Percentiles rank a stretch among this genome's conserved stretches.
Evolutionary conservation across 2,329 filamentous ascomycete species (phyloP).

Genomic region (Trichoderma cornu-damae): DNA sequence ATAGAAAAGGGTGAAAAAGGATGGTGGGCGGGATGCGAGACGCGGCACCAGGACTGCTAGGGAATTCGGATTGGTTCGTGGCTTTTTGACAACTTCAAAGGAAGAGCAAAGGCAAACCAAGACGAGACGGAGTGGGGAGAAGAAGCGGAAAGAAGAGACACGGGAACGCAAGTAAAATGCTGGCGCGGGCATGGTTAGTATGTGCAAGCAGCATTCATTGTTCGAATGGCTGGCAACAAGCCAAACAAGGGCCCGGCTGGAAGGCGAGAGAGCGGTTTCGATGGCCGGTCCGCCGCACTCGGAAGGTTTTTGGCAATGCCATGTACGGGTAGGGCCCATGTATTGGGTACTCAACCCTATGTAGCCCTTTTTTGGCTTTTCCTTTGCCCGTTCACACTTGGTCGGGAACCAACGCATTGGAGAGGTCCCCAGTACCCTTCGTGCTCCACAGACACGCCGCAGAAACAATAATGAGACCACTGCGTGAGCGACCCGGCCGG

Average conservation of each 20-base stretch:
- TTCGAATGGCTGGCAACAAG: background rate
- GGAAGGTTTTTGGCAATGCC: background rate
- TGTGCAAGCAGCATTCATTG: background rate
- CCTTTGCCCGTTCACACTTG: background rate
- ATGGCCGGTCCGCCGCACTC: background rate
- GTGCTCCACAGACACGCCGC: slow-evolving; percentile 9
- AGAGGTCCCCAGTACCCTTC: background rate
- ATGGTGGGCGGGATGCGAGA: background rate
- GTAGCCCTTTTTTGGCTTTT: background rate
- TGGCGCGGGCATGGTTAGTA: background rate
- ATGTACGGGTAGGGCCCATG: background rate
- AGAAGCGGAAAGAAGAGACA: slow-evolving; percentile 1
- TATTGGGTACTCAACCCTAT: background rate
- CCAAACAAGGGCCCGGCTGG: background rate
- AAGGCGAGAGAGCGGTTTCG: background rate
- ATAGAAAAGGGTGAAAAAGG: background rate
- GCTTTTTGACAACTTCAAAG: background rate
- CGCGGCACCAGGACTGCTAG: background rate
- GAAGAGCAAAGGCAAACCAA: background rate
- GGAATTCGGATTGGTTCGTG: background rate
- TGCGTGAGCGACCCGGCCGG: slow-evolving; percentile 16
- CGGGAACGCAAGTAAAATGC: background rate
- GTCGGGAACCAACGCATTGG: background rate
- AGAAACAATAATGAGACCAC: slow-evolving; percentile 18
- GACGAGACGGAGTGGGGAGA: background rate